These are phyloP conservation scores for Yamadazyma kitorensis DNA, from an alignment of 805 yeast genomes.

Conservation along the genomic window DNA sequence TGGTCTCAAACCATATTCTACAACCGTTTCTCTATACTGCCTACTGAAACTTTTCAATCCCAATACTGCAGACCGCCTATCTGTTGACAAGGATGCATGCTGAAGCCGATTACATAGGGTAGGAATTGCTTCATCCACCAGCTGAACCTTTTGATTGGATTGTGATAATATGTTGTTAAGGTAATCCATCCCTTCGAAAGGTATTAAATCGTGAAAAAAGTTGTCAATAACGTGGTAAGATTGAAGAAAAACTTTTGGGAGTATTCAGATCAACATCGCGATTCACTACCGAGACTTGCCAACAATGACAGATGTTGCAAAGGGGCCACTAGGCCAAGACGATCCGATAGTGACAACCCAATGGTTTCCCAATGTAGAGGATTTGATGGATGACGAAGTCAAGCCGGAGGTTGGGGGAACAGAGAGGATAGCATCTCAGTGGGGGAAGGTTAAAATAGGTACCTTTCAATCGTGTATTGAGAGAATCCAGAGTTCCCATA, in stretches of 20 bases:
- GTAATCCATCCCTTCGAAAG: constrained; percentile 41
- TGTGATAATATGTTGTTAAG: constrained; percentile 34
- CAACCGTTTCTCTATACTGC: constrained; percentile 85
- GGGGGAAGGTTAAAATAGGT: constrained; percentile 50
- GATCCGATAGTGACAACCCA: constrained; percentile 6
- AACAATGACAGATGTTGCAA: not conserved
- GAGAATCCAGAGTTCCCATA: constrained; percentile 19
- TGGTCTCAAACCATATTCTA: constrained; percentile 80
- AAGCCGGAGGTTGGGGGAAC: constrained; percentile 8
- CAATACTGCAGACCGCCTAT: constrained; percentile 86
- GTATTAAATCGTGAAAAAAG: not conserved
- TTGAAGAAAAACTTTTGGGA: too few species aligned
- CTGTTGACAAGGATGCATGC: constrained; percentile 78
- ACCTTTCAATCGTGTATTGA: constrained; percentile 48
- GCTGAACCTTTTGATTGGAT: constrained; percentile 32
- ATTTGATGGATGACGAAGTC: constrained; percentile 12
- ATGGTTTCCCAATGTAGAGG: constrained; percentile 15
- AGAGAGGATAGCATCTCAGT: constrained; percentile 30
- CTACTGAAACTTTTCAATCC: constrained; percentile 87
- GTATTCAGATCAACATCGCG: not conserved
- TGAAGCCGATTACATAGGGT: constrained; percentile 84
- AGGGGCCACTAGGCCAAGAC: not conserved
- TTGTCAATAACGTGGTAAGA: too few species aligned
- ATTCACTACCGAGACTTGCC: not conserved
- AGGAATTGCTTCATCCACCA: constrained; percentile 80